A percentile compares a stretch with the other conserved stretches of the same genome.
These are phyloP conservation scores for Neonectria coccinea DNA, from an alignment of 2,329 filamentous ascomycete species.

Conservation along the genomic window DNA sequence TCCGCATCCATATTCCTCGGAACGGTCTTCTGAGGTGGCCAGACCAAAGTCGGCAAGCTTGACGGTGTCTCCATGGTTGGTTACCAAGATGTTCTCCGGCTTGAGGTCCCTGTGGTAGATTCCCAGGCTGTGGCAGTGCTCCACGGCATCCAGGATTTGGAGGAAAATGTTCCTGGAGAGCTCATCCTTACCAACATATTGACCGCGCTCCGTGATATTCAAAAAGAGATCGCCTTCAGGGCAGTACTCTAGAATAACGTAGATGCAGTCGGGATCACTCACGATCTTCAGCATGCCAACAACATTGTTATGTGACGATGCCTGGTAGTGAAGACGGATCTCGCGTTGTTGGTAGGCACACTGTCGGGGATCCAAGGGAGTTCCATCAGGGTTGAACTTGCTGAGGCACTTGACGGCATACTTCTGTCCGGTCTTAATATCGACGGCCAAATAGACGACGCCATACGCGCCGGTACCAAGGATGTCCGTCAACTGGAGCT, in stretches of 20 bases:
- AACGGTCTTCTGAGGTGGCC: slow-evolving; percentile 84
- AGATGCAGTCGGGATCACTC: slow-evolving; percentile 91
- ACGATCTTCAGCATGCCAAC: slow-evolving; percentile 95
- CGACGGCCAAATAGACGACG: slow-evolving; percentile 91
- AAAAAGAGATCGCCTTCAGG: slow-evolving; percentile 96
- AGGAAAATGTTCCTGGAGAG: slow-evolving; percentile 90
- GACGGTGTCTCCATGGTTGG: slow-evolving; percentile 87
- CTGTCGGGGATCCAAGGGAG: slow-evolving; percentile 83
- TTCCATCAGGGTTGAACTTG: slow-evolving; percentile 81
- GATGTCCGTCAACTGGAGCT: slow-evolving; percentile 85
- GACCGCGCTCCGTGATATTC: slow-evolving; percentile 95
- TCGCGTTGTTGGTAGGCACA: slow-evolving; percentile 92
- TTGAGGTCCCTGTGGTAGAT: slow-evolving; percentile 99
- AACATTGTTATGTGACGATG: slow-evolving; percentile 90
- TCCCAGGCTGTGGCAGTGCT: slow-evolving; percentile 91
- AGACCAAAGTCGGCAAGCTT: slow-evolving; percentile 98
- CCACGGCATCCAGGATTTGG: slow-evolving; percentile 95
- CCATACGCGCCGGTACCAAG: slow-evolving; percentile 96
- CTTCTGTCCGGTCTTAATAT: slow-evolving; percentile 81
- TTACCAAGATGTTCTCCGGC: slow-evolving; percentile 96
- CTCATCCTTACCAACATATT: slow-evolving; percentile 92
- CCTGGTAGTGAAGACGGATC: slow-evolving; percentile 90
- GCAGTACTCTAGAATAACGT: slow-evolving; percentile 96
- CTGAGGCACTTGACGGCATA: slow-evolving; percentile 98
- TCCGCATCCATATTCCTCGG: slow-evolving; percentile 95